Conservation (phyloP, 2,329 filamentous ascomycete species). For the Sporothrix euskadiensis region DNA sequence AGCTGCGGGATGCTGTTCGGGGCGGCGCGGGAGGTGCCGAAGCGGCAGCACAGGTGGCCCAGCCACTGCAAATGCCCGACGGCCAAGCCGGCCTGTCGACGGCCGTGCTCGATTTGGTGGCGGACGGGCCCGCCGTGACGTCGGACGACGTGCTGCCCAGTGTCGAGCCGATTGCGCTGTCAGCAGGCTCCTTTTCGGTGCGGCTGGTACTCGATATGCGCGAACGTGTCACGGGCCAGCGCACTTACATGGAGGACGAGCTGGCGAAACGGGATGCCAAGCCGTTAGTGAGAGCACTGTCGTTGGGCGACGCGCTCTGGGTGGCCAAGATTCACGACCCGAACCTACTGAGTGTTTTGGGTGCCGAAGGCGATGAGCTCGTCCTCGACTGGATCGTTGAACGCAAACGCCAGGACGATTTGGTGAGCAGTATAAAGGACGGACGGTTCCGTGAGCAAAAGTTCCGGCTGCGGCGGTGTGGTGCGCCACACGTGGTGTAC, state of each 20-base stretch:
- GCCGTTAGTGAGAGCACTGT: conserved; percentile 67
- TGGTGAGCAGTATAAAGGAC: conserved; percentile 79
- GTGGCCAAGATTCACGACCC: conserved; percentile 70
- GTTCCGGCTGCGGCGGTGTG: conserved; percentile 71
- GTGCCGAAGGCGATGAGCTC: conserved; percentile 65
- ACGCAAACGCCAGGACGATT: conserved; percentile 75
- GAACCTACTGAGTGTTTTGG: conserved; percentile 54
- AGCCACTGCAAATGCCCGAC: neutral
- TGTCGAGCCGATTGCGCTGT: conserved; percentile 62
- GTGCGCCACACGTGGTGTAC: conserved; percentile 75
- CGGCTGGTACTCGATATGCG: conserved; percentile 70
- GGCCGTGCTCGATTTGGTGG: conserved; percentile 21
- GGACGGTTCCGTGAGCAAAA: conserved; percentile 83
- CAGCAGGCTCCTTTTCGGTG: conserved; percentile 68
- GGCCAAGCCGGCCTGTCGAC: neutral
- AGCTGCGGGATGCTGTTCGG: conserved; percentile 54
- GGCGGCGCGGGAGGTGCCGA: neutral
- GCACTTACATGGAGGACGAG: conserved; percentile 75
- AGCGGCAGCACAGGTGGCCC: neutral
- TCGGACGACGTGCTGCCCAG: conserved; percentile 43
- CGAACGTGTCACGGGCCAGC: conserved; percentile 70
- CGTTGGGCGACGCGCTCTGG: conserved; percentile 77
- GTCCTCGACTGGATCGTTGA: conserved; percentile 80
- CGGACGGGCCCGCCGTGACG: conserved; percentile 21
- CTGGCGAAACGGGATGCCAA: conserved; percentile 65